Percentiles rank a stretch among this genome's conserved stretches.
Evolutionary conservation across 225 moss, liverwort and hornwort genomes (phyloP).

Genomic region (Straminergon stramineum): DNA sequence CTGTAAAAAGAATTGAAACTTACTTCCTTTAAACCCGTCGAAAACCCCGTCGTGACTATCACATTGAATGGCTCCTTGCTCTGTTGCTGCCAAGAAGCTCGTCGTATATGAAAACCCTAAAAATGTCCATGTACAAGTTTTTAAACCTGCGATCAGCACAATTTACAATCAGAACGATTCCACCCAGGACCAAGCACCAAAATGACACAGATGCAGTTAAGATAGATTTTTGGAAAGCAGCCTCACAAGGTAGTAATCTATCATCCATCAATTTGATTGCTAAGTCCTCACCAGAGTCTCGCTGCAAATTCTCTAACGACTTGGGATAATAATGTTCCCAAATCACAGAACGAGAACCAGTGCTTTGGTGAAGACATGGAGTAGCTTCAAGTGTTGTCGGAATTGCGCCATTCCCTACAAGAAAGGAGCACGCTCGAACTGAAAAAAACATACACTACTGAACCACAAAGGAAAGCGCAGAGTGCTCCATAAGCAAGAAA

Average conservation of each 20-base stretch:
- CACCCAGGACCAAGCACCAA: neutral
- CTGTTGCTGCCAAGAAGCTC: constrained; percentile 23
- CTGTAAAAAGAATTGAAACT: neutral
- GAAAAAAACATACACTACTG: neutral
- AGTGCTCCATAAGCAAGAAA: neutral
- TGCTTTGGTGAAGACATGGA: neutral
- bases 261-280: neutral
- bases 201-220: neutral
- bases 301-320: constrained; percentile 16
- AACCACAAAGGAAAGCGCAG: neutral
- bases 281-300: constrained; percentile 13
- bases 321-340: neutral
- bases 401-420: constrained; percentile 9
- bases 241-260: neutral
- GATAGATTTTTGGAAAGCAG: neutral
- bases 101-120: constrained; percentile 47
- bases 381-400: neutral
- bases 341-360: neutral
- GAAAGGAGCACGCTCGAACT: neutral
- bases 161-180: neutral
- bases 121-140: constrained; percentile 1
- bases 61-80: constrained; percentile 23
- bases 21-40: constrained; percentile 10
- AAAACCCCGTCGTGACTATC: constrained; percentile 3
- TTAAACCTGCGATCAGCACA: constrained; percentile 2